These are phyloP conservation scores for Sicyos baderoa DNA, from an alignment of 306 rosid genomes.

Conservation along the genomic window DNA sequence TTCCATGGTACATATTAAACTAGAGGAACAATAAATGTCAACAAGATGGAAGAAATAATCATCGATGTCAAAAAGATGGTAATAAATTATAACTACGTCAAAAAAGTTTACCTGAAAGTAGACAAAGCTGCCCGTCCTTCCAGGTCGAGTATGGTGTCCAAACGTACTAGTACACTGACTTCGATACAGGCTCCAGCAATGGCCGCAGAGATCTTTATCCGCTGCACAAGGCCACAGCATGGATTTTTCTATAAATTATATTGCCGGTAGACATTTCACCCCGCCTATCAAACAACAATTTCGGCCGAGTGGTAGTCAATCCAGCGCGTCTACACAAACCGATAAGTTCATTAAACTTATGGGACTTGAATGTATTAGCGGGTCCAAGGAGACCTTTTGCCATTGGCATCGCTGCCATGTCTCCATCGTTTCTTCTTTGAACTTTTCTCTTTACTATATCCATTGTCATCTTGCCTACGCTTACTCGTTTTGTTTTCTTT, in stretches of 20 bases:
- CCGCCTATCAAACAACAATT: not conserved
- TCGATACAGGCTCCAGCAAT: conserved; percentile 3
- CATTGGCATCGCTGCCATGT: conserved; percentile 21
- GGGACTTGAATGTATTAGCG: not conserved
- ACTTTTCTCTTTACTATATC: conserved; percentile 31
- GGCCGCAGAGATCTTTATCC: not conserved
- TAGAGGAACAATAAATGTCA: not conserved
- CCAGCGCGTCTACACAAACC: not conserved
- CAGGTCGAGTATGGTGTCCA: conserved; percentile 6
- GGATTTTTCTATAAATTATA: not conserved
- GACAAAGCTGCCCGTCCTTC: not conserved
- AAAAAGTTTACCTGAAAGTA: not conserved
- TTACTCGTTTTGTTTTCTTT: conserved; percentile 30
- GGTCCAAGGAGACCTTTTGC: conserved; percentile 26
- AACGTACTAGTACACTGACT: not conserved
- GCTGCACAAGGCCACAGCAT: not conserved
- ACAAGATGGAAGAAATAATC: not conserved
- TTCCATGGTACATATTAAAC: not conserved
- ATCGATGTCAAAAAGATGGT: not conserved
- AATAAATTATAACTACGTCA: not conserved
- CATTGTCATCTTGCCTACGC: conserved; percentile 30
- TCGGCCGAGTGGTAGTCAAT: not conserved
- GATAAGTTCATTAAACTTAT: not conserved
- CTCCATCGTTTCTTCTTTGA: conserved; percentile 33
- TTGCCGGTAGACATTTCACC: not conserved